These are phyloP conservation scores for Penicillium egyptiacum DNA, from an alignment of 495 filamentous ascomycete species.

Conservation along the genomic window DNA sequence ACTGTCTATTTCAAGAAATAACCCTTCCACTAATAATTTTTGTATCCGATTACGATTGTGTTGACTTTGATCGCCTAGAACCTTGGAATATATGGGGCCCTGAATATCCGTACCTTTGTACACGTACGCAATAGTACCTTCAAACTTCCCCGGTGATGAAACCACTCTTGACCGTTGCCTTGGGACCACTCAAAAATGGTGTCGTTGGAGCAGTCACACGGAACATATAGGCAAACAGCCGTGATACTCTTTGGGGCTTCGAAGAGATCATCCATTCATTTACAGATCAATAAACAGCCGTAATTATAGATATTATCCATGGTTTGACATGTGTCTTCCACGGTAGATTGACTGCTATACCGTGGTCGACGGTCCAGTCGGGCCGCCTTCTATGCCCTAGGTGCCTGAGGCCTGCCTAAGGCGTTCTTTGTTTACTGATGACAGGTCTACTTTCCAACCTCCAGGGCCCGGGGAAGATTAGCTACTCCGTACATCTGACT, in stretches of 20 bases:
- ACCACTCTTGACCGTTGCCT: background rate
- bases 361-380: background rate
- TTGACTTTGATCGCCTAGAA: constrained; percentile 1
- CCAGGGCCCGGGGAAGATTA: background rate
- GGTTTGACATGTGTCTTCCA: constrained; percentile 15
- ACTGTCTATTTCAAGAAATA: background rate
- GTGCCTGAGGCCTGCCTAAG: constrained; percentile 6
- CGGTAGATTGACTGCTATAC: background rate
- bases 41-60: constrained; percentile 2
- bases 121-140: too few species aligned
- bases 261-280: background rate
- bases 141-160: constrained; percentile 2
- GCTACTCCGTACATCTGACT: too few species aligned
- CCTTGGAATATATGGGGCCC: too few species aligned
- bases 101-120: too few species aligned
- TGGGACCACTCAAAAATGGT: constrained; percentile 5
- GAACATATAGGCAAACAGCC: background rate
- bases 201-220: constrained; percentile 15
- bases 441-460: background rate
- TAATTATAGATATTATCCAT: constrained; percentile 17
- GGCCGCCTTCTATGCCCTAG: background rate
- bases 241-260: background rate
- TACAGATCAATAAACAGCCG: constrained; percentile 24
- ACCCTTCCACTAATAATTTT: background rate
- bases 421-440: background rate